Base-by-base conservation (phyloP, 768 basidiomycete species). In the Leccinum arenicola region DNA sequence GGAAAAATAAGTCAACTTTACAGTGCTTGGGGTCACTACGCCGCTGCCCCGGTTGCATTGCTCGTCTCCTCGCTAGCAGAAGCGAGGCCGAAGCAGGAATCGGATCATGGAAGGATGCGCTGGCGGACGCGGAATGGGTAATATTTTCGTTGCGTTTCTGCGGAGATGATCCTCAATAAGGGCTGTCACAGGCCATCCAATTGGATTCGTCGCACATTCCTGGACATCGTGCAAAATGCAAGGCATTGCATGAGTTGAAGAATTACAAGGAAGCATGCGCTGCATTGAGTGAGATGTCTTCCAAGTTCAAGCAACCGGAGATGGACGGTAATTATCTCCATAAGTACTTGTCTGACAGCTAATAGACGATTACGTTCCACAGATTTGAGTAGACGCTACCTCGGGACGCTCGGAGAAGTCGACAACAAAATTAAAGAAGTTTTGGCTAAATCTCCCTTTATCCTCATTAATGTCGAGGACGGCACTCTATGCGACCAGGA, bases 121-220 rank as follows among this genome's bases (percentile, higher is more conserved):
- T 64, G 54, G 19, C 7, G 10, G 58, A 64, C 12, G 61, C 58
- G 12, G 33, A 55, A 17, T 21, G 17, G 43, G 62, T 63, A 58
- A n/a, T 31, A 11, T n/a, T 47, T 33, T 48, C 29, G 1, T 43
- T 15, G 2, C 10, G 5, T 36, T 31, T 11, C 36, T 1, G 10
- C 6, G 7, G 17, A 29, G 50, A 51, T 6, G 3, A 3, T 27
- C 12, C 12, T 33, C 12, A 33, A 31, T 2, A 40, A n/a, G 3
- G 3, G 4, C 31, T 51, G 9, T 0, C 23, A 10, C 11, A 61
- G 62, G 62, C 62, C 21, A 57, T 61, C 27, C 15, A 55, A 43
- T 19, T 7, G 12, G 54, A 56, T 17, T 19, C 45, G 3, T 58
- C 43, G 6, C 43, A 52, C 21, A 27, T 50, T 21, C 36, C 29